Percentiles rank a stretch among this genome's conserved stretches.
Conservation (phyloP, 768 basidiomycete genomes). For the Pleurotus tuber-regium region DNA sequence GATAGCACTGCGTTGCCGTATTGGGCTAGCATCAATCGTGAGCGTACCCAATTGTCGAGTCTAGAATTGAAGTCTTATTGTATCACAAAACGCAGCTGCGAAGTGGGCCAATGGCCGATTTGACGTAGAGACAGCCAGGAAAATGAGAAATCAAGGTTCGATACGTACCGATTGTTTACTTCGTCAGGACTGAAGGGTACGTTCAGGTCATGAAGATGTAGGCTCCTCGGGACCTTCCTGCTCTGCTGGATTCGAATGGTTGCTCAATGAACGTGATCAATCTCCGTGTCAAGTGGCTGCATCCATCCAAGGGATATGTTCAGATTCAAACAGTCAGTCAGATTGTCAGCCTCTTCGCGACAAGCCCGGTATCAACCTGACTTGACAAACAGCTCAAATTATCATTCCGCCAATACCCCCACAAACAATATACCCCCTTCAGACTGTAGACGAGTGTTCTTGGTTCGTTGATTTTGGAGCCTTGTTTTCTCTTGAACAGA, state of each 20-base stretch:
- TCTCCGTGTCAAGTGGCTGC: background rate
- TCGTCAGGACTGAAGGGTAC: background rate
- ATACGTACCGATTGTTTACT: background rate
- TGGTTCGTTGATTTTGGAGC: background rate
- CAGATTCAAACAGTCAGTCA: background rate
- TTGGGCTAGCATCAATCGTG: conserved; percentile 1
- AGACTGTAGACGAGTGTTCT: background rate
- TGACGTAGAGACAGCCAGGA: background rate
- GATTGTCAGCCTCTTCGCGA: too few relatives aligned
- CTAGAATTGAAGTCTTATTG: too few relatives aligned
- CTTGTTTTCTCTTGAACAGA: background rate
- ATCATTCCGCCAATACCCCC: too few relatives aligned
- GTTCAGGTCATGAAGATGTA: background rate
- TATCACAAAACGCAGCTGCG: background rate
- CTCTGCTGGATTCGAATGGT: background rate
- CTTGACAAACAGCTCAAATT: too few relatives aligned
- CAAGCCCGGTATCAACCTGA: too few relatives aligned
- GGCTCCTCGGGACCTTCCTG: background rate
- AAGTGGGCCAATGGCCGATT: background rate
- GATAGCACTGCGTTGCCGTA: background rate
- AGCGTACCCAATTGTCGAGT: too few relatives aligned
- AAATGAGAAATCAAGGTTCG: background rate
- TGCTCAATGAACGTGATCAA: background rate
- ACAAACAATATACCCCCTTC: too few relatives aligned
- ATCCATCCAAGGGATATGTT: background rate